phyloP scores from a whole-genome alignment of 1,284 basidiomycete genomes.

The Melampsora americana region DNA sequence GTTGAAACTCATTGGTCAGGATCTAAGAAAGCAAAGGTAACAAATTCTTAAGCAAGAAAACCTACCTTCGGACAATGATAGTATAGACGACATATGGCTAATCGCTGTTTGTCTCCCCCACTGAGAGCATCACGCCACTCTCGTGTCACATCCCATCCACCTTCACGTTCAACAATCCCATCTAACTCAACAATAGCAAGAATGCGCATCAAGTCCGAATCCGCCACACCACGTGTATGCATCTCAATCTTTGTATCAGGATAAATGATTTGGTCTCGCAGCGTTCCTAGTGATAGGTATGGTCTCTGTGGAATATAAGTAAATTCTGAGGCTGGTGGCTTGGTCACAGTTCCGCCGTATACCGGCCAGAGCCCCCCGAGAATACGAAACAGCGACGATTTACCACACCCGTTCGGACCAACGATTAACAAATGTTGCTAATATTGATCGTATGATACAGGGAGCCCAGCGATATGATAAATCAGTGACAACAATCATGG shows the following conservation, averaged over 20 bases:
- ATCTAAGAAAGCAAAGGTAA: not conserved
- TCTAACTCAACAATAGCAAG: constrained; percentile 81
- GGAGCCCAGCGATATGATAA: not conserved
- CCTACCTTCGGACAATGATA: constrained; percentile 86
- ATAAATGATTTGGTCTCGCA: constrained; percentile 80
- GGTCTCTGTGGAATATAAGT: constrained; percentile 94
- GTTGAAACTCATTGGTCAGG: not conserved
- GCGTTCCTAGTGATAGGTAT: constrained; percentile 85
- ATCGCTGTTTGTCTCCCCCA: constrained; percentile 66
- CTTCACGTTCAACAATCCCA: constrained; percentile 85
- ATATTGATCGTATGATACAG: not conserved
- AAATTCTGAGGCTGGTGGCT: constrained; percentile 83
- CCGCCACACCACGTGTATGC: constrained; percentile 70
- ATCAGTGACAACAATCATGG: not conserved
- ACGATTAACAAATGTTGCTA: constrained; percentile 86
- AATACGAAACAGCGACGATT: constrained; percentile 87
- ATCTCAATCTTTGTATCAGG: constrained; percentile 78
- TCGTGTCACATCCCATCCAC: constrained; percentile 81
- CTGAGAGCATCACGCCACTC: constrained; percentile 93
- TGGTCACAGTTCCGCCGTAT: constrained; percentile 88
- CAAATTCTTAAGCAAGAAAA: not conserved
- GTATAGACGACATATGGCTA: constrained; percentile 94
- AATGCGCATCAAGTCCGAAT: constrained; percentile 71
- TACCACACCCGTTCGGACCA: constrained; percentile 87
- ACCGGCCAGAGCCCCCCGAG: constrained; percentile 96